phyloP scores from a whole-genome alignment of 805 yeast species.

The Cephaloascus albidus region DNA sequence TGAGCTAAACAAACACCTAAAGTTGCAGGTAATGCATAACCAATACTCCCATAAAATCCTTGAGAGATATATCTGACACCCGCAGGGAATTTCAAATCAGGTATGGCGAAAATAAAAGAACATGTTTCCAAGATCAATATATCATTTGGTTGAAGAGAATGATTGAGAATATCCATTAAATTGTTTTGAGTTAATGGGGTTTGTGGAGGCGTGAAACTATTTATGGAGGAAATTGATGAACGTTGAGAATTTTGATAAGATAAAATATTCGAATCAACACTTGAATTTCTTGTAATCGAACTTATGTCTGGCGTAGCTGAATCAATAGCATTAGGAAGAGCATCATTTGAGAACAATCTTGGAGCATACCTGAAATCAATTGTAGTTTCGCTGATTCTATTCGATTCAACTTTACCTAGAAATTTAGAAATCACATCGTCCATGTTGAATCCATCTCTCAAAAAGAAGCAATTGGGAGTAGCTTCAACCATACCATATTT shows the following conservation, averaged over 20 bases:
- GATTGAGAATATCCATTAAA: conserved; percentile 23
- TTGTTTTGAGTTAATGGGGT: conserved; percentile 19
- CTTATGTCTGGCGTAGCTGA: neutral
- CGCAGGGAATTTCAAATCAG: conserved; percentile 24
- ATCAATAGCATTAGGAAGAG: too few species aligned
- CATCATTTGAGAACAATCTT: conserved; percentile 4
- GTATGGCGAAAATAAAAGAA: conserved; percentile 33
- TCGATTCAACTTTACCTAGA: neutral
- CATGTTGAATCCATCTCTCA: conserved; percentile 11
- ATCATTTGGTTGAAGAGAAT: conserved; percentile 24
- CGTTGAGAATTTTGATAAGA: too few species aligned
- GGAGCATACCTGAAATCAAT: neutral
- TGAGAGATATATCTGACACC: conserved; percentile 27
- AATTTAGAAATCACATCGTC: neutral
- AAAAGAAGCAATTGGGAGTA: too few species aligned
- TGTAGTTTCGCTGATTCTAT: neutral
- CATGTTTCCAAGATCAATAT: conserved; percentile 36
- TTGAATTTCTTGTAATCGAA: neutral
- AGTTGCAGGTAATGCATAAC: conserved; percentile 43
- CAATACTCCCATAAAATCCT: conserved; percentile 39
- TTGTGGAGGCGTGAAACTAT: neutral
- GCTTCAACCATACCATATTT: too few species aligned
- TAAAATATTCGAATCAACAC: too few species aligned
- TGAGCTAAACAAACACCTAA: conserved; percentile 36
- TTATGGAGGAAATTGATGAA: neutral